Evolutionary conservation across 2,329 filamentous ascomycete genomes (phyloP).

Genomic region (Boeremia exigua): DNA sequence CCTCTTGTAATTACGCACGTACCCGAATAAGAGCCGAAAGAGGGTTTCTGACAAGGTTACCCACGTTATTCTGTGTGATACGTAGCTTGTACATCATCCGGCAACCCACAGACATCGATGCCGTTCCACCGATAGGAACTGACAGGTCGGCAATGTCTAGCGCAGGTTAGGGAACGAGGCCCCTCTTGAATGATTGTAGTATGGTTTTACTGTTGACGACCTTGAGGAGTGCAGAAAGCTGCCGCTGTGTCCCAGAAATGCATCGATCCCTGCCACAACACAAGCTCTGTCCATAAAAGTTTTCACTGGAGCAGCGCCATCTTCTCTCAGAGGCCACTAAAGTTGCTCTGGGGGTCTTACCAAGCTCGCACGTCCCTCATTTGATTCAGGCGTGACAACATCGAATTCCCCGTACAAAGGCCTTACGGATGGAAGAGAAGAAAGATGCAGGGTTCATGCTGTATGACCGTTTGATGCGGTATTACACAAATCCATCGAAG

Average conservation of each 20-base stretch:
- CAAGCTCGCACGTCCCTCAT: slow-evolving; percentile 15
- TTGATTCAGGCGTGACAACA: neutral
- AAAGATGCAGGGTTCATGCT: slow-evolving; percentile 38
- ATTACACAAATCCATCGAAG: slow-evolving; percentile 44
- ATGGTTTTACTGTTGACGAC: slow-evolving; percentile 6
- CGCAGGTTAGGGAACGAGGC: slow-evolving; percentile 17
- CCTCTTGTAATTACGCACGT: neutral
- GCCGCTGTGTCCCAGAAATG: neutral
- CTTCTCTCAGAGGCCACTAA: neutral
- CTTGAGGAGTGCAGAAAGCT: slow-evolving; percentile 10
- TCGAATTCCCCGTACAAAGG: slow-evolving; percentile 19
- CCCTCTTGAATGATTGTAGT: slow-evolving; percentile 11
- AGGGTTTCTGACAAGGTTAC: slow-evolving; percentile 7
- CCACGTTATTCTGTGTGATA: slow-evolving; percentile 43
- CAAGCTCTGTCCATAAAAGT: neutral
- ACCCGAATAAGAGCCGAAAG: neutral
- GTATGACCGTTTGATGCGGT: slow-evolving; percentile 43
- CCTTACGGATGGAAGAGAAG: slow-evolving; percentile 16
- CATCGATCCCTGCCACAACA: neutral
- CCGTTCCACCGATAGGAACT: slow-evolving; percentile 29
- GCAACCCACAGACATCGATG: slow-evolving; percentile 39
- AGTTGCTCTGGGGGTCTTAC: neutral
- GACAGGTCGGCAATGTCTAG: slow-evolving; percentile 15
- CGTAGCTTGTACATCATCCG: slow-evolving; percentile 34
- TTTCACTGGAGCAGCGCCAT: neutral